A percentile compares a stretch with the other conserved stretches of the same genome.
Conservation (phyloP, 305 asterid genomes). For the Fraxinus baroniana region DNA sequence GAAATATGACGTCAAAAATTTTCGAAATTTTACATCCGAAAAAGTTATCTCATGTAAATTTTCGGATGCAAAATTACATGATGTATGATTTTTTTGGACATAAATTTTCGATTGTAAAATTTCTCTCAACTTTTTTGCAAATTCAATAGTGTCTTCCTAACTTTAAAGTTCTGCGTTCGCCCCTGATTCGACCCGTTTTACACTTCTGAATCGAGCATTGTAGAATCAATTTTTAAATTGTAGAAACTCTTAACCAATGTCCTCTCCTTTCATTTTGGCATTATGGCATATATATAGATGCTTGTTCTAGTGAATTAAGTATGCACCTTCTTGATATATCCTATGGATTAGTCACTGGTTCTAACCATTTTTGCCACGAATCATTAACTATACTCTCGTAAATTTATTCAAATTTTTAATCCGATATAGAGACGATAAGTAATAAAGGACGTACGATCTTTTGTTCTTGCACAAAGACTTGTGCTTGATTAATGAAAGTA, state of each 20-base stretch:
- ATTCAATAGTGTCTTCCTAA: too few species aligned
- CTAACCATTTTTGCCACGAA: not conserved
- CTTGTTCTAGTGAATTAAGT: not conserved
- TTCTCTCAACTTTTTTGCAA: too few species aligned
- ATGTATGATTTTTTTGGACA: too few species aligned
- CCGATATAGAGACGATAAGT: not conserved
- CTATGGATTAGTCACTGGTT: not conserved
- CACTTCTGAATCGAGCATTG: not conserved
- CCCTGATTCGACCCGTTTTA: not conserved
- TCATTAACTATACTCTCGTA: not conserved
- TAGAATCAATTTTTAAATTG: not conserved
- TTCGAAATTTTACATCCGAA: too few species aligned
- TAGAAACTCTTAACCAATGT: not conserved
- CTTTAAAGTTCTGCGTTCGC: too few species aligned
- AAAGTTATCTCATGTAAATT: too few species aligned
- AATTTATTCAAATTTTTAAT: too few species aligned
- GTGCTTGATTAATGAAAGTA: not conserved
- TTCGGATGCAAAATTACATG: too few species aligned
- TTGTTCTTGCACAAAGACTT: not conserved
- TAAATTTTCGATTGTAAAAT: not conserved
- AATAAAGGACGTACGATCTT: not conserved
- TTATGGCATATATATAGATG: not conserved
- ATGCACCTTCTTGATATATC: not conserved
- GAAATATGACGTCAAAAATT: too few species aligned
- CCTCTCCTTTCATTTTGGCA: not conserved